Evolutionary conservation across 768 basidiomycete genomes (phyloP), one percentile per base, ranked within the genome.

Genomic region (Gyrodon lividus): DNA sequence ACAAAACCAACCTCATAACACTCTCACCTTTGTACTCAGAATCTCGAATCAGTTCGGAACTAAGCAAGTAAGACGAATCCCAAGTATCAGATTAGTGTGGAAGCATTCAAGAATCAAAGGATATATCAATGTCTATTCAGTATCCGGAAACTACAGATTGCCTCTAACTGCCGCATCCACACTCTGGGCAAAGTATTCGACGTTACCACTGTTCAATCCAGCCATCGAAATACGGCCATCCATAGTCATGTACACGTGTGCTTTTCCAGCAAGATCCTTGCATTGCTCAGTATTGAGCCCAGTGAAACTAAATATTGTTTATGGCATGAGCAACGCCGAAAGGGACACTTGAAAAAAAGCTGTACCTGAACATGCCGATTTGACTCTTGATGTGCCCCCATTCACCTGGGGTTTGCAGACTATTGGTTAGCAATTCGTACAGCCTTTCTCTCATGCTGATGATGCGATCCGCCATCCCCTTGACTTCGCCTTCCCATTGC

Each of bases 301-400:
- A 41, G 92, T 96, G 76, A 92, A 95, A 71, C 90, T 89, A 61
- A n/a, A n/a, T 20, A 24, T 43, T 37, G 52, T 44, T 22, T 7
- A 31, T 31, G 30, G 16, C 22, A 47, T 57, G 24, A 61, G 48
- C 37, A 34, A 23, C 22, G 5, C 35, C 34, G n/a, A 2, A n/a
- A 13, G 10, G 4, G 22, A 41, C 20, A 33, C 31, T 3, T 8
- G 5, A 5, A 7, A 47, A 47, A 65, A 43, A 23, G 19, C 62
- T 77, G 54, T 68, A 93, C 93, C 92, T 92, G 79, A 95, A 95
- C 94, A 98, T 96, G 70, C 96, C 96, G 56, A 94, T 95, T 68
- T 98, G 94, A 66, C 83, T 85, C 72, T 90, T 92, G 72, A 98
- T 91, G 70, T 98, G 96, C 8, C 81, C 78, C 97, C 97, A 98